Conservation (phyloP, 306 rosid genomes). For the Sphenostylis stenocarpa region DNA sequence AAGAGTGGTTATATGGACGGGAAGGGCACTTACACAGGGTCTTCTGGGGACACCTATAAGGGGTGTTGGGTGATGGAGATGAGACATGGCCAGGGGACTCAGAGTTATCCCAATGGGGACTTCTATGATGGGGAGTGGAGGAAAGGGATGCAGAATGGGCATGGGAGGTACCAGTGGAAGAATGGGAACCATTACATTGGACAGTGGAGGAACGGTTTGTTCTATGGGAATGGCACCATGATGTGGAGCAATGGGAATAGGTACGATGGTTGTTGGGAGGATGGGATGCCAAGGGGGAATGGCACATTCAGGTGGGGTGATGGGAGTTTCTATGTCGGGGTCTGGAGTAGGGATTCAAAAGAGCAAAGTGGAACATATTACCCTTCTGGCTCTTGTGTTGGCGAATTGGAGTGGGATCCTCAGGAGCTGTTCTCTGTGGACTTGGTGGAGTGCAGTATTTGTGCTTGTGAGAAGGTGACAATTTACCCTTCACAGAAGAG, state of each 20-base stretch:
- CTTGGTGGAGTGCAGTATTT: constrained; percentile 49
- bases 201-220: constrained; percentile 70
- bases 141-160: constrained; percentile 78
- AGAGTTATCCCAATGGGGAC: constrained; percentile 79
- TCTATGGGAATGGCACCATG: constrained; percentile 76
- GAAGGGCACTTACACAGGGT: constrained; percentile 72
- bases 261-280: constrained; percentile 91
- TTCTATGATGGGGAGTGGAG: constrained; percentile 92
- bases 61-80: constrained; percentile 87
- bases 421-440: constrained; percentile 48
- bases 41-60: constrained; percentile 72
- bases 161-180: constrained; percentile 90
- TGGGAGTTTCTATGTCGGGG: constrained; percentile 81
- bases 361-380: constrained; percentile 77
- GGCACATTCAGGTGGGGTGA: constrained; percentile 81
- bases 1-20: constrained; percentile 81
- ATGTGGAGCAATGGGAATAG: constrained; percentile 75
- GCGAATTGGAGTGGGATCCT: constrained; percentile 62
- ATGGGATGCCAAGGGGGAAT: constrained; percentile 76
- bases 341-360: constrained; percentile 65
- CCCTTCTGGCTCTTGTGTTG: constrained; percentile 40
- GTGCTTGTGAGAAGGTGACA: constrained; percentile 54
- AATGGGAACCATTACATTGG: constrained; percentile 80
- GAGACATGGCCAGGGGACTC: constrained; percentile 78
- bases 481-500: constrained; percentile 79